Evolutionary conservation across 176 grass and related monocot genomes (phyloP), one percentile per base, ranked within the genome.

Genomic region (Triticum monococcum): DNA sequence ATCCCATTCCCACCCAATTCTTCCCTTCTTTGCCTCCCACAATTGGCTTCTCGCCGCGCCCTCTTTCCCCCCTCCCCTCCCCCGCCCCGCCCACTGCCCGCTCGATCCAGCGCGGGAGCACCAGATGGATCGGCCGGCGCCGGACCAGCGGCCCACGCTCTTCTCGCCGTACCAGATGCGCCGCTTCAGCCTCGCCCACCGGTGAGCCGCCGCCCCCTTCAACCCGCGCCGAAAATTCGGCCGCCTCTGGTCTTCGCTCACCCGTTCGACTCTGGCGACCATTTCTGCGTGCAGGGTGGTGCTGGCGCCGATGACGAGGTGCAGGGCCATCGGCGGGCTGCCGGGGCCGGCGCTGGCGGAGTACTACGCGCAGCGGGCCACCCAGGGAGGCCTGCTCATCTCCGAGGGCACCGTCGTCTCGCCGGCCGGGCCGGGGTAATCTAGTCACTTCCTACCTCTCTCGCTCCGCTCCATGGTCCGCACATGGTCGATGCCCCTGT

Each of bases 301-400:
- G 59, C 85, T 96, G 78, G 96, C 91, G 86, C 93, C 96, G 78
- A 94, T 98, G 92, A 98, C 96, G 32, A 74, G 96, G 86, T 98
- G 96, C 87, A 89, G 96, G 71, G 93, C 96, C 30, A 87, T 93
- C 77, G 66, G 85, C 60, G 91, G 74, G 40, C 64, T 98, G 43
- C 93, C 96, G 57, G 81, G 80, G 5, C 75, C 90, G 54, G 96
- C 90, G 40, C 87, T 91, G 20, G 88, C 83, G 20, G 90, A 94
- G 83, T 94, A 96, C 81, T 98, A 98, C 85, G 61, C 81, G 64
- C 97, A 98, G 89, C 88, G 97, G 13, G 64, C 97, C 30, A 98
- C 94, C 56, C 79, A 84, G 18, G 97, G 92, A 3, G 97, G 92
- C 2, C 72, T 96, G 83, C 97, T 98, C 92, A 98, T 98, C 88